phyloP scores from a whole-genome alignment of 345 rosid species.

The Turritis glabra region DNA sequence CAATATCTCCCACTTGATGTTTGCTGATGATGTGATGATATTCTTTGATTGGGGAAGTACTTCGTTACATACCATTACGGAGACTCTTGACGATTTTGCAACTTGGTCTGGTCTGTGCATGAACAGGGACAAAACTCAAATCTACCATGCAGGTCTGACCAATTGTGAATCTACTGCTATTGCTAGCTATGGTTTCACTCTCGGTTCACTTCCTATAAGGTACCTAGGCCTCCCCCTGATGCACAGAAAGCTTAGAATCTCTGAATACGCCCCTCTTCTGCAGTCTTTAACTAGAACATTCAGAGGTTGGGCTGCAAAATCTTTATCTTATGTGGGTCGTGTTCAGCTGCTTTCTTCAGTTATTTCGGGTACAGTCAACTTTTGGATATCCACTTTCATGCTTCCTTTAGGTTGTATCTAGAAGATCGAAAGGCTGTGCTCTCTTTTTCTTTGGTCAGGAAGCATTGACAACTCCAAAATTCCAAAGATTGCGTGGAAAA shows the following conservation, averaged over 20 bases:
- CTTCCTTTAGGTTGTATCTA: too few relatives aligned
- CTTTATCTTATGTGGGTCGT: too few relatives aligned
- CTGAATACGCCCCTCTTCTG: background rate
- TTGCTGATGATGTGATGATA: background rate
- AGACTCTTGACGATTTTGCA: background rate
- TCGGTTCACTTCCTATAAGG: background rate
- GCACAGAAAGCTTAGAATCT: background rate
- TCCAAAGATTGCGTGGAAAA: too few relatives aligned
- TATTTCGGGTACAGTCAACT: too few relatives aligned
- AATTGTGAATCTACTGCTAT: fast-evolving
- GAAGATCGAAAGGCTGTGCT: too few relatives aligned
- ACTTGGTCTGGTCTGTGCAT: background rate
- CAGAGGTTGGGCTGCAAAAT: too few relatives aligned
- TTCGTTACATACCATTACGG: fast-evolving
- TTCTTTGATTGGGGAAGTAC: background rate
- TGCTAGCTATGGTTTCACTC: background rate
- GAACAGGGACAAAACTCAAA: background rate
- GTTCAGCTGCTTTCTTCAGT: too few relatives aligned
- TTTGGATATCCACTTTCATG: too few relatives aligned
- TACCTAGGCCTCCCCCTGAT: background rate
- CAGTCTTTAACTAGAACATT: too few relatives aligned
- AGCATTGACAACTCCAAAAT: too few relatives aligned
- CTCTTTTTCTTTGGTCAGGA: too few relatives aligned
- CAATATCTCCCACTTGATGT: background rate
- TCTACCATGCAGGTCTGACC: background rate